These are phyloP conservation scores for Parietichytrium sp. DNA, from an alignment of 108 stramenopile genomes.

Conservation along the genomic window DNA sequence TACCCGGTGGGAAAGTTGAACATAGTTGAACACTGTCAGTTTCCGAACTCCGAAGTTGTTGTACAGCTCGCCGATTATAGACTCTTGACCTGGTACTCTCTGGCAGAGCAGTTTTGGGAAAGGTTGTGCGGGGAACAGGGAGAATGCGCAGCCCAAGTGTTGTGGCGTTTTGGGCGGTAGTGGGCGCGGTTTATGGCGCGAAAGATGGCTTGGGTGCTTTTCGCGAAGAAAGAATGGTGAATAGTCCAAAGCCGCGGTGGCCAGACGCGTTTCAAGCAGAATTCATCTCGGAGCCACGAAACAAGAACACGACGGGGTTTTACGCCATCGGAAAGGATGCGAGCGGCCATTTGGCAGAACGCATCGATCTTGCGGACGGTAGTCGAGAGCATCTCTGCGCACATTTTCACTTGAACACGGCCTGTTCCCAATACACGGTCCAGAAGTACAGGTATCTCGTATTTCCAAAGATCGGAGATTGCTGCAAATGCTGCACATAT, in stretches of 20 bases:
- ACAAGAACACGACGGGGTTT: conserved; percentile 1
- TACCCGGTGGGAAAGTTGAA: too few relatives aligned
- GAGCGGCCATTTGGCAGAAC: neutral
- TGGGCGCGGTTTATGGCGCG: too few relatives aligned
- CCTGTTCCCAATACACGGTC: neutral
- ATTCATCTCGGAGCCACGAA: neutral
- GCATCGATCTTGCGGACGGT: conserved; percentile 9
- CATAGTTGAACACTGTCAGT: too few relatives aligned
- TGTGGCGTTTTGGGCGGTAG: too few relatives aligned
- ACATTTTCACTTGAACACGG: neutral
- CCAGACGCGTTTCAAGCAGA: neutral
- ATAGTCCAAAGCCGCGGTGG: neutral
- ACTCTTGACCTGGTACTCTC: too few relatives aligned
- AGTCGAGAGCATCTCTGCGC: conserved; percentile 30
- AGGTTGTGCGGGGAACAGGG: too few relatives aligned
- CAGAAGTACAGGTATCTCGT: neutral
- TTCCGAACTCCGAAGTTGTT: too few relatives aligned
- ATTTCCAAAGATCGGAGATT: neutral
- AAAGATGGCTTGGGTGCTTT: too few relatives aligned
- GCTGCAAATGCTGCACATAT: conserved; percentile 36
- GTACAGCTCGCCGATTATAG: too few relatives aligned
- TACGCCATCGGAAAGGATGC: neutral
- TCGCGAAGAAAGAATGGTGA: too few relatives aligned
- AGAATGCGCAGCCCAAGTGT: too few relatives aligned
- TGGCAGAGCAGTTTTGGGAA: too few relatives aligned